These are phyloP conservation scores for Schizosaccharomyces lindneri DNA, from an alignment of 805 yeast genomes.

Conservation along the genomic window DNA sequence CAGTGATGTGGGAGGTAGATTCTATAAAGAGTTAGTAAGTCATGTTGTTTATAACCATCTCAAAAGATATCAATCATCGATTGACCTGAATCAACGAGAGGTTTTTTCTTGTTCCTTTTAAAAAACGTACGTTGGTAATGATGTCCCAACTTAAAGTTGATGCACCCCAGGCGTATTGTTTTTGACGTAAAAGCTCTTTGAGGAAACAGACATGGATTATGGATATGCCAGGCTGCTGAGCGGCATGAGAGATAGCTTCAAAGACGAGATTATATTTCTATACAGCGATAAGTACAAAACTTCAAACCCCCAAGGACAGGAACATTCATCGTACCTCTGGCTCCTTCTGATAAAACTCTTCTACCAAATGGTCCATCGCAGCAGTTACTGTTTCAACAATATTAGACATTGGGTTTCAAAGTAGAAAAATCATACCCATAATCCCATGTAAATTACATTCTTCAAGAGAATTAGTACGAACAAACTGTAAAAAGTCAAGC, in stretches of 20 bases:
- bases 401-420: neutral
- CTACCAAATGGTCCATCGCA: neutral
- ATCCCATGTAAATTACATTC: neutral
- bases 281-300: no score
- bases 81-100: no score
- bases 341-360: neutral
- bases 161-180: neutral
- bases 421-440: neutral
- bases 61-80: no score
- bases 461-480: neutral
- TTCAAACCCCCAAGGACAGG: no score
- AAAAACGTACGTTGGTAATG: no score
- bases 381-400: neutral
- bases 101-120: no score
- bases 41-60: no score
- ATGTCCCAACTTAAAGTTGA: neutral
- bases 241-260: neutral
- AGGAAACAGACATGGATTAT: neutral
- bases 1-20: neutral
- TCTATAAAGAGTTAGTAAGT: neutral
- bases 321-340: neutral
- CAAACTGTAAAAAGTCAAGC: neutral
- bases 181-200: neutral
- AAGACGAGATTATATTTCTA: neutral
- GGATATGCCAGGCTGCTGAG: neutral